A percentile compares a stretch with the other conserved stretches of the same genome.
These are phyloP conservation scores for Bimuria novae-zelandiae DNA, from an alignment of 2,329 filamentous ascomycete genomes.

Conservation along the genomic window DNA sequence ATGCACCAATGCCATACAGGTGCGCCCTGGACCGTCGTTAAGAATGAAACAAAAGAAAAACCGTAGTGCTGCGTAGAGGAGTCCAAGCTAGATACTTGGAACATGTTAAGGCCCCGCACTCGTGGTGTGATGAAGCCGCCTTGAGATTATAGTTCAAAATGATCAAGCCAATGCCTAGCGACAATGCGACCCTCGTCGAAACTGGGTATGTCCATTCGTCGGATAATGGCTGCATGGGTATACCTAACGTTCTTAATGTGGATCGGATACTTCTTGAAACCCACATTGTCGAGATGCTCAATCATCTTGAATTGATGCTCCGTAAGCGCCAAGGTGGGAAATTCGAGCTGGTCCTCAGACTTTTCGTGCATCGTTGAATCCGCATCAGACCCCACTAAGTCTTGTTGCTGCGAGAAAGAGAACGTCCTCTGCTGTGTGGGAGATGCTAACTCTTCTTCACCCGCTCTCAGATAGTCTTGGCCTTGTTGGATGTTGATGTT, in stretches of 20 bases:
- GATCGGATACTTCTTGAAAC: conserved; percentile 64
- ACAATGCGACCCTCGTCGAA: conserved; percentile 81
- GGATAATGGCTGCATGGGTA: conserved; percentile 88
- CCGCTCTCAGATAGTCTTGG: conserved; percentile 70
- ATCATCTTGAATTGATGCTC: conserved; percentile 86
- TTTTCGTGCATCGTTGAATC: conserved; percentile 38
- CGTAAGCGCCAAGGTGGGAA: conserved; percentile 77
- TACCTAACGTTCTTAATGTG: conserved; percentile 77
- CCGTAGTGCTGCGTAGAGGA: no score
- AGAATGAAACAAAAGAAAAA: neutral
- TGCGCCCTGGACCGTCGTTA: neutral
- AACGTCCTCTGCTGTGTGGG: conserved; percentile 26
- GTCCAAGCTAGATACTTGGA: no score
- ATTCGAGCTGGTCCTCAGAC: conserved; percentile 47
- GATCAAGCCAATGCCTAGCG: conserved; percentile 77
- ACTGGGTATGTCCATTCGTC: conserved; percentile 66
- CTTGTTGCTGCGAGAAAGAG: conserved; percentile 5
- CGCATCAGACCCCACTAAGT: conserved; percentile 22
- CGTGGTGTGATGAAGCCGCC: no score
- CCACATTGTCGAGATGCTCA: conserved; percentile 68
- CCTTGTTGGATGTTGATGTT: conserved; percentile 69
- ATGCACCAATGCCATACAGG: neutral
- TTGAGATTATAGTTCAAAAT: conserved; percentile 62
- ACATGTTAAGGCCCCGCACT: no score
- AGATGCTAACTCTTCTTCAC: conserved; percentile 51